Evolutionary conservation across 805 yeast genomes (phyloP).

Genomic region (Lipomyces chichibuensis): DNA sequence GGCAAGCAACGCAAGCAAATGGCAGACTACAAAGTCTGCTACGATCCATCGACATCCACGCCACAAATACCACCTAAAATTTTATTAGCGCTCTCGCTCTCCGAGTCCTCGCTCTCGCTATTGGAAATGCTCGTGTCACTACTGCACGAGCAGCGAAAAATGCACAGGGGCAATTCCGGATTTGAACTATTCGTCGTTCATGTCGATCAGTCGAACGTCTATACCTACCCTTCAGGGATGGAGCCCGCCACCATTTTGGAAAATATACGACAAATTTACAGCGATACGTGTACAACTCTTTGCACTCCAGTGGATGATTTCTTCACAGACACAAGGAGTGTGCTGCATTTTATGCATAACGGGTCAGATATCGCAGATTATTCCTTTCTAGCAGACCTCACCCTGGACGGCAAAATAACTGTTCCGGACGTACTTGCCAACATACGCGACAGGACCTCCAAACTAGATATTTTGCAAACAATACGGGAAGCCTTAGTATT

Average conservation of each 20-base stretch:
- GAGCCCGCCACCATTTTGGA: constrained; percentile 34
- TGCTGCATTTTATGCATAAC: constrained; percentile 6
- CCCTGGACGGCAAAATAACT: constrained; percentile 24
- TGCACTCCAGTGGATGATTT: constrained; percentile 9
- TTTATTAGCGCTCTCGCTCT: constrained; percentile 26
- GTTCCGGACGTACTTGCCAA: constrained; percentile 48
- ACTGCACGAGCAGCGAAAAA: constrained; percentile 61
- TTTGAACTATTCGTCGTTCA: constrained; percentile 60
- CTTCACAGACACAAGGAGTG: not conserved
- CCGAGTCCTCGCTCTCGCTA: constrained; percentile 56
- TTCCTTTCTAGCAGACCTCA: not conserved
- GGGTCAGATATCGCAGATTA: not conserved
- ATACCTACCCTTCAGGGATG: constrained; percentile 18
- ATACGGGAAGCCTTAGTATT: constrained; percentile 54
- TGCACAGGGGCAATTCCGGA: constrained; percentile 69
- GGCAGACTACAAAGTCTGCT: constrained; percentile 77
- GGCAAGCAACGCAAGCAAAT: constrained; percentile 81
- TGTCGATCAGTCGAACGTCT: constrained; percentile 48
- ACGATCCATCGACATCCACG: constrained; percentile 50
- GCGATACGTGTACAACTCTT: constrained; percentile 39
- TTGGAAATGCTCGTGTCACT: constrained; percentile 67
- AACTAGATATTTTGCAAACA: constrained; percentile 60
- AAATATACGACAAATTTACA: constrained; percentile 40
- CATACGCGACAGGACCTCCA: constrained; percentile 57
- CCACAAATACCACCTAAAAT: constrained; percentile 52